A percentile compares a stretch with the other conserved stretches of the same genome.
These are phyloP conservation scores for Alectoria sarmentosa DNA, from an alignment of 495 filamentous ascomycete species.

Conservation along the genomic window DNA sequence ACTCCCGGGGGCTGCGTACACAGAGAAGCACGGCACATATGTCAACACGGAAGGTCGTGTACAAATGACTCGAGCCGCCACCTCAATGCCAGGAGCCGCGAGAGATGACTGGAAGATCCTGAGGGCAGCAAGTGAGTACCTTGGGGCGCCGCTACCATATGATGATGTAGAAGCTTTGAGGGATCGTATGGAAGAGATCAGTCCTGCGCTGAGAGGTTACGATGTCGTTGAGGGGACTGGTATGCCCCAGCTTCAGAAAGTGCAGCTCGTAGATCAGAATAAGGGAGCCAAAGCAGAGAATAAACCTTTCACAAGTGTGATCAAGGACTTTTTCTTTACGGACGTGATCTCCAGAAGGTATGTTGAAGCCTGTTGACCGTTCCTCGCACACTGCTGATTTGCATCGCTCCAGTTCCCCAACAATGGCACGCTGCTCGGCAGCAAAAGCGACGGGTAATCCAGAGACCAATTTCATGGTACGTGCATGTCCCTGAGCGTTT, in stretches of 20 bases:
- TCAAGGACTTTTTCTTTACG: slow-evolving; percentile 96
- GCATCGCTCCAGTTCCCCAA: slow-evolving; percentile 61
- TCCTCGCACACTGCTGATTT: slow-evolving; percentile 28
- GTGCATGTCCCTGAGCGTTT: slow-evolving; percentile 31
- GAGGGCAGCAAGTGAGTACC: slow-evolving; percentile 81
- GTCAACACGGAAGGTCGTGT: slow-evolving; percentile 96
- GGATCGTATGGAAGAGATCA: slow-evolving; percentile 92
- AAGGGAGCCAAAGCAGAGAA: slow-evolving; percentile 61
- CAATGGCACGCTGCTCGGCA: slow-evolving; percentile 92
- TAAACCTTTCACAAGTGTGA: slow-evolving; percentile 67
- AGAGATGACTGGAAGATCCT: slow-evolving; percentile 99
- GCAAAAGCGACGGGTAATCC: slow-evolving; percentile 65
- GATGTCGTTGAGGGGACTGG: slow-evolving; percentile 79
- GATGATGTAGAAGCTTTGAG: slow-evolving; percentile 82
- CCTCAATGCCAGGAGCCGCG: slow-evolving; percentile 75
- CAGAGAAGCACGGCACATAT: slow-evolving; percentile 94
- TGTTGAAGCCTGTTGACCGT: slow-evolving; percentile 31
- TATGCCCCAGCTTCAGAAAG: slow-evolving; percentile 66
- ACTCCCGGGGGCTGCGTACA: slow-evolving; percentile 90
- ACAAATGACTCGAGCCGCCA: slow-evolving; percentile 85
- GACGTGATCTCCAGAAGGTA: slow-evolving; percentile 87
- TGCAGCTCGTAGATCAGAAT: slow-evolving; percentile 92
- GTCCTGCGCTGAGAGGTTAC: slow-evolving; percentile 78
- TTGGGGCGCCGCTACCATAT: slow-evolving; percentile 82
- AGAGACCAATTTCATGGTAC: slow-evolving; percentile 71